phyloP scores from a whole-genome alignment of 2,329 filamentous ascomycete species.

The Curvularia sp. region DNA sequence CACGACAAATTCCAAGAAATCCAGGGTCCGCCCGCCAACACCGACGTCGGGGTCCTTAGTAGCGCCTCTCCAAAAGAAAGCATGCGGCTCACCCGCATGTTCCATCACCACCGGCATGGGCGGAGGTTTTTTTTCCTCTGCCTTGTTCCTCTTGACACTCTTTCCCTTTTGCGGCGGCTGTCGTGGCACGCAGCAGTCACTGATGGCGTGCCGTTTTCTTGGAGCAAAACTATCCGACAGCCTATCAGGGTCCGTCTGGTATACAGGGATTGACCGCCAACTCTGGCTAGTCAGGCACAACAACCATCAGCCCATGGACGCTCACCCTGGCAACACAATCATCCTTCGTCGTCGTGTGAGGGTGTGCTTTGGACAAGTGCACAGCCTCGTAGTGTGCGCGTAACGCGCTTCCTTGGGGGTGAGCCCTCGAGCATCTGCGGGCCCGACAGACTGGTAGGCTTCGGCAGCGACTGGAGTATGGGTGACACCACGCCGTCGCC shows the following conservation, averaged over 20 bases:
- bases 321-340: conserved; percentile 7
- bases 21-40: conserved; percentile 14
- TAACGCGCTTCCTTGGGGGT: neutral
- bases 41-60: neutral
- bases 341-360: neutral
- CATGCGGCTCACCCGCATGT: neutral
- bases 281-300: conserved; percentile 12
- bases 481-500: neutral
- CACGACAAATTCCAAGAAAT: conserved; percentile 2
- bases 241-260: conserved; percentile 13
- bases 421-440: neutral
- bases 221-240: conserved; percentile 4
- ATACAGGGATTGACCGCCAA: conserved; percentile 12
- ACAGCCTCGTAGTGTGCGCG: conserved; percentile 6
- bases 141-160: neutral
- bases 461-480: neutral
- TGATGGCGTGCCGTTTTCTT: neutral
- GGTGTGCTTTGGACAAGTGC: neutral
- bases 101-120: neutral
- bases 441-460: neutral
- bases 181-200: conserved; percentile 1
- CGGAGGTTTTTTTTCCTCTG: neutral
- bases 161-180: neutral
- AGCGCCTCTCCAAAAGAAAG: conserved; percentile 7
- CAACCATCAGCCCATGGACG: conserved; percentile 10